Evolutionary conservation across 495 filamentous ascomycete species (phyloP), one percentile per base, ranked within the genome.

Genomic region (Polyplosphaeria fusca): DNA sequence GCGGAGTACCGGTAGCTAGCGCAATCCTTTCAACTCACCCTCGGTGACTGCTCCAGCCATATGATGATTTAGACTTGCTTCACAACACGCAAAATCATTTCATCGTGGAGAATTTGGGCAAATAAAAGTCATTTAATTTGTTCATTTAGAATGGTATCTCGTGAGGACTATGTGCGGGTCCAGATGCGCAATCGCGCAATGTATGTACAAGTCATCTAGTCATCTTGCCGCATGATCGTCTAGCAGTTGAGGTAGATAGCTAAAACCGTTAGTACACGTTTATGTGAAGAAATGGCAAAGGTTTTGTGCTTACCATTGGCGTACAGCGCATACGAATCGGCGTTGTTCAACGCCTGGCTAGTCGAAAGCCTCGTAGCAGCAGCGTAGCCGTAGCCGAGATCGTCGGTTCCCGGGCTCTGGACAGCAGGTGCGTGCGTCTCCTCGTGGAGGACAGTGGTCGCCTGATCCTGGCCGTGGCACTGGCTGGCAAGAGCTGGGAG

Each of bases 261-360:
- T 59, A 16, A 14, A 19, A 5, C 3, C 1, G 23, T 3, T n/a
- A 52, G 40, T 52, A 48, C 40, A 19, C 20, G 1, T 26, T 52
- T 27, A 7, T 23, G 2, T 20, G 14, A 23, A 38, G 3, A 22
- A 5, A 14, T 5, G 4, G 14, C 44, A 25, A 25, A 45, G 30
- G 12, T 3, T 18, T 14, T 4, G 28, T 32, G 72, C 70, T 65
- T 59, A 77, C 76, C 76, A 58, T 83, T 83, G 22, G 82, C 77
- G 65, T 80, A 86, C 22, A 86, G 67, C 0, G 83, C 76, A 60
- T 82, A 86, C 0, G 79, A 77, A 66, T 86, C 83, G 18, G 83
- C 83, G 61, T 86, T 85, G 51, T 70, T 62, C 23, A 86, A 56
- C 26, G 82, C 82, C 43, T 77, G 58, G 12, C 62, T 50, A 0